Base-by-base conservation (phyloP, 2,329 filamentous ascomycete genomes). In the Talaromyces verruculosus region DNA sequence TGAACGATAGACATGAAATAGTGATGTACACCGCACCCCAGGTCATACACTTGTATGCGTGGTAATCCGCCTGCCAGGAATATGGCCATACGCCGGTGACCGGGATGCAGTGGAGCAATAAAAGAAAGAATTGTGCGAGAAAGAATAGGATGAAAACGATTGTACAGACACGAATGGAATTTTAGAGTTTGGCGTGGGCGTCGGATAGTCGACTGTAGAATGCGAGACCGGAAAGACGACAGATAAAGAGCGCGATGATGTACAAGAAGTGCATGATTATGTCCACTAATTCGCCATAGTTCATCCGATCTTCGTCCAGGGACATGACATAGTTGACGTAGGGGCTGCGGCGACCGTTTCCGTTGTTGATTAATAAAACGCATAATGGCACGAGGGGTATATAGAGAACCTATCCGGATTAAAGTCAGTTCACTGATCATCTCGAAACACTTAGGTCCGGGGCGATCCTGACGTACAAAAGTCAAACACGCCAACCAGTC, bases 81-180 rank as follows among this genome's bases (percentile, higher is more conserved):
- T 85, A 85, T 0, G 84, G 83, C 84, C 84, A 85, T 2, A 82
- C 72, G 0, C 77, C 82, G 0, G 83, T 85, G 0, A 85, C 81
- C 0, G 84, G 84, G 1, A 69, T 71, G 66, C 83, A 85, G 71
- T 85, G 83, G 67, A 85, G 84, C 65, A 85, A 76, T 58, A 85
- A 74, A 1, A 85, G 76, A 30, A 84, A 76, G 13, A 85, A 73
- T 65, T 85, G 83, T 0, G 82, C 79, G 1, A 85, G 66, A 59
- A 78, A 85, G 0, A 79, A 81, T 6, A 74, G 4, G n/a, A 55
- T 15, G 39, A 65, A 65, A 19, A 61, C 30, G 28, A 35, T 30
- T 6, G 45, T 51, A 28, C 64, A 65, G 28, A 65, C n/a, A 19
- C 59, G 58, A 28, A 65, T 61, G n/a, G 64, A 41, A 5, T 41